These are phyloP conservation scores for Ensete glaucum DNA, from an alignment of 176 grass and related monocot species.

Conservation along the genomic window DNA sequence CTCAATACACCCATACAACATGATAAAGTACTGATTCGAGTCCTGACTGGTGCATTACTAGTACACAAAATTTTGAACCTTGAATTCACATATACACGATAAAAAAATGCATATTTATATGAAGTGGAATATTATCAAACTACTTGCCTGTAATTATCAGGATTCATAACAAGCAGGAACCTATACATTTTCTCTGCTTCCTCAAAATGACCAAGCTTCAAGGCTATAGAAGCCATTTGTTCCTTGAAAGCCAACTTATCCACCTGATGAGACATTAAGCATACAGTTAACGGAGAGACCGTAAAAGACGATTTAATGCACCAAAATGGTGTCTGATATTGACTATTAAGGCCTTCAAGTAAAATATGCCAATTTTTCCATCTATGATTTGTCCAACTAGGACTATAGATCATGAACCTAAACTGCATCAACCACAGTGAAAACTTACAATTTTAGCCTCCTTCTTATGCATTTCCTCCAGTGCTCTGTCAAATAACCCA, in stretches of 20 bases:
- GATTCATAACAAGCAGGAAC: conserved; percentile 82
- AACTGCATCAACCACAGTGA: conserved; percentile 1
- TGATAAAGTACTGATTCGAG: too few relatives aligned
- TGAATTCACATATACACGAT: too few relatives aligned
- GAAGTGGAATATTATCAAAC: not conserved
- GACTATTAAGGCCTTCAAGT: not conserved
- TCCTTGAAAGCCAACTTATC: conserved; percentile 82
- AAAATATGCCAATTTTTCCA: too few relatives aligned
- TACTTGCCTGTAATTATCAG: conserved; percentile 86
- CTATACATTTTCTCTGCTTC: conserved; percentile 67
- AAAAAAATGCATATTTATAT: not conserved
- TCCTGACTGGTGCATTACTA: too few relatives aligned
- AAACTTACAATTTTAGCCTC: conserved; percentile 71
- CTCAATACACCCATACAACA: too few relatives aligned
- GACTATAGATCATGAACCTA: not conserved
- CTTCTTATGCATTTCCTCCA: conserved; percentile 80
- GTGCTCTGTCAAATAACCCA: conserved; percentile 55
- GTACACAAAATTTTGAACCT: too few relatives aligned
- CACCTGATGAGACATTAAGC: conserved; percentile 49
- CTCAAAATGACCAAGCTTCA: conserved; percentile 63
- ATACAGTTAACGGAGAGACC: not conserved
- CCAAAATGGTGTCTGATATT: not conserved
- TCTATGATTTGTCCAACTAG: too few relatives aligned
- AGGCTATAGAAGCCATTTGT: conserved; percentile 69
- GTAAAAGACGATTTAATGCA: not conserved